Base-by-base conservation (phyloP, 1,284 basidiomycete species). In the Moesziomyces aphidis region DNA sequence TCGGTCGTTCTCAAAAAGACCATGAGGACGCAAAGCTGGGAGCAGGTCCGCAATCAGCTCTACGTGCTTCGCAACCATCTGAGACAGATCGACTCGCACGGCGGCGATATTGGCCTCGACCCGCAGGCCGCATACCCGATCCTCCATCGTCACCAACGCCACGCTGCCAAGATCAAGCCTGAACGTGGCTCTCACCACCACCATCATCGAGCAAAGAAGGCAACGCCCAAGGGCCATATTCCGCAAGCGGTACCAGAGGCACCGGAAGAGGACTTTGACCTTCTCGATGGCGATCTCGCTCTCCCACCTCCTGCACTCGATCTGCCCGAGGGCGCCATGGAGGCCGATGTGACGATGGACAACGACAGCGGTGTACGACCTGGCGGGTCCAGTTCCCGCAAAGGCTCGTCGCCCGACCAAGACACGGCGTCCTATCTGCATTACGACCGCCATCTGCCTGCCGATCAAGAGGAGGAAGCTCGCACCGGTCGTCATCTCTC, bases 271-370 rank as follows among this genome's bases (percentile, higher is more conserved):
- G 63, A 61, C 44, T 44, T 70, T 28, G 70, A 78, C 28, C 55
- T 67, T 21, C 64, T 76, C 21, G 80, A 78, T 26, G 74, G 76
- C 15, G 78, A 81, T 45, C 59, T 82, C 34, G 79, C 76, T 17
- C 55, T 84, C 11, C 82, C 81, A 1, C 76, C 81, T 5, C 81
- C 82, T 21, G 81, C 81, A 17, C 59, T 83, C 9, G 72, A 76
- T 2, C 36, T 80, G 10, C 76, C 63, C 7, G 69, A 68, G 11
- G 64, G 24, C 23, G 43, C 21, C 2, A 9, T 31, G 5, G 46
- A 56, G 50, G n/a, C 42, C 19, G 39, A 19, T 1, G 39, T 6
- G 17, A 8, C 43, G 8, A 1, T 24, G 2, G 44, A 8, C 11
- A 44, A 15, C 0, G 19, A 21, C 1, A 23, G 49, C n/a, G 11